Percentiles rank a stretch among this genome's conserved stretches.
These are phyloP conservation scores for Herpotrichia juniperi DNA, from an alignment of 2,329 filamentous ascomycete genomes.

Conservation along the genomic window DNA sequence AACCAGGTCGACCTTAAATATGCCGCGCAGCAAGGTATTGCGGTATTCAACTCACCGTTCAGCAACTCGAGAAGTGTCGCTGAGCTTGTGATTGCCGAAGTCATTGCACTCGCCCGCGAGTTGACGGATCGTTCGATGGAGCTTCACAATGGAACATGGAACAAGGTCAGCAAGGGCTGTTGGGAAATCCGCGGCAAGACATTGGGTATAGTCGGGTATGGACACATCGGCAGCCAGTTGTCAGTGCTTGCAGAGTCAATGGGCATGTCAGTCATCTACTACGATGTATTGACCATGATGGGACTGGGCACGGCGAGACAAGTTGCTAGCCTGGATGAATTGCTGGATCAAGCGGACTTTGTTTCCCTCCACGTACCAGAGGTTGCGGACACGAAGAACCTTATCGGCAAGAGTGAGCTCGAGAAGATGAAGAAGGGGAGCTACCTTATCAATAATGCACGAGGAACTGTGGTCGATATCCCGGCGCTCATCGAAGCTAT, in stretches of 20 bases:
- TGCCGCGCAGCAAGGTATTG: conserved; percentile 84
- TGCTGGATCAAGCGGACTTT: conserved; percentile 85
- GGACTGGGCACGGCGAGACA: conserved; percentile 86
- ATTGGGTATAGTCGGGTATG: conserved; percentile 93
- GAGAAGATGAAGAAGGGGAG: conserved; percentile 89
- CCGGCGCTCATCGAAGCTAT: conserved; percentile 87
- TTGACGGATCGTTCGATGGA: conserved; percentile 91
- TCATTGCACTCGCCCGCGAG: conserved; percentile 90
- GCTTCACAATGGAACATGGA: conserved; percentile 94
- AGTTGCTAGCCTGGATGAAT: conserved; percentile 75
- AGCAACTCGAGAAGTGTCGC: conserved; percentile 97
- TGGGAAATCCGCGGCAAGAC: conserved; percentile 99
- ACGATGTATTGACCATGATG: conserved; percentile 94
- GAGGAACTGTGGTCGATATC: conserved; percentile 93
- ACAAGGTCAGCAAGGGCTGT: conserved; percentile 95
- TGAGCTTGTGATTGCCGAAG: conserved; percentile 92
- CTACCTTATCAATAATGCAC: conserved; percentile 95
- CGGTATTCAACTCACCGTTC: conserved; percentile 99
- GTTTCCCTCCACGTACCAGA: conserved; percentile 95
- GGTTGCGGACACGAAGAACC: conserved; percentile 86
- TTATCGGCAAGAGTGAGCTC: conserved; percentile 83
- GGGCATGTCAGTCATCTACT: conserved; percentile 98
- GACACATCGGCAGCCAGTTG: conserved; percentile 94
- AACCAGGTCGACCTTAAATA: conserved; percentile 91
- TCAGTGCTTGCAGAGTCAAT: conserved; percentile 95